Percentiles rank a stretch among this genome's conserved stretches.
These are phyloP conservation scores for Aspergillus sp. DNA, from an alignment of 2,329 filamentous ascomycete genomes.

Conservation along the genomic window DNA sequence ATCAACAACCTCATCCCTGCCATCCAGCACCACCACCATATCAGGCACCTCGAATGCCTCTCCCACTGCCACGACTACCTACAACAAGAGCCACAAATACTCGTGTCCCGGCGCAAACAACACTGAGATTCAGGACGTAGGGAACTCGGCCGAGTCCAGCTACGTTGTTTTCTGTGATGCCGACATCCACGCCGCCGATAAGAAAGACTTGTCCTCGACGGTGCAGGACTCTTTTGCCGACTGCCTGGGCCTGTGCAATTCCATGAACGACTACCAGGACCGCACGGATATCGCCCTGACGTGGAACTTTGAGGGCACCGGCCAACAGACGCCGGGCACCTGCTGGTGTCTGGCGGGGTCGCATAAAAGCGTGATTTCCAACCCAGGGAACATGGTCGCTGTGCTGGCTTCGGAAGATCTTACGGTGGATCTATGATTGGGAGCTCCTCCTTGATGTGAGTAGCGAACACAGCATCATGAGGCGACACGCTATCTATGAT, in stretches of 20 bases:
- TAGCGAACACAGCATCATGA: too few relatives aligned
- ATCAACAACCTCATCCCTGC: not conserved
- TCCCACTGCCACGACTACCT: not conserved
- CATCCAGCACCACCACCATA: too few relatives aligned
- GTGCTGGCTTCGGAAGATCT: not conserved
- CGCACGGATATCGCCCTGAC: not conserved
- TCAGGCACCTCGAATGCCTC: not conserved
- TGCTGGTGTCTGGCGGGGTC: conserved; percentile 2
- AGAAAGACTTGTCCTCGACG: conserved; percentile 1
- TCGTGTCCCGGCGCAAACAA: not conserved
- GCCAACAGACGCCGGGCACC: not conserved
- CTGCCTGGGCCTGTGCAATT: not conserved
- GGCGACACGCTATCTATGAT: too few relatives aligned
- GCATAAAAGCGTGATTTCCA: not conserved
- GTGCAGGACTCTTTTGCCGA: not conserved
- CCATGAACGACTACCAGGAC: conserved; percentile 4
- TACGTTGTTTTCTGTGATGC: conserved; percentile 4
- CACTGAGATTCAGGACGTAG: not conserved
- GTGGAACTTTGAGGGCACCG: conserved; percentile 3
- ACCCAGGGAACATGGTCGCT: conserved; percentile 5
- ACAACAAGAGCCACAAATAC: not conserved
- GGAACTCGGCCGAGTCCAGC: not conserved
- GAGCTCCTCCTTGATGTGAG: too few relatives aligned
- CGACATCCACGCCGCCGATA: not conserved
- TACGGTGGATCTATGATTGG: not conserved